phyloP scores from a whole-genome alignment of 1,284 basidiomycete genomes.

The Cryptococcus amylolentus region DNA sequence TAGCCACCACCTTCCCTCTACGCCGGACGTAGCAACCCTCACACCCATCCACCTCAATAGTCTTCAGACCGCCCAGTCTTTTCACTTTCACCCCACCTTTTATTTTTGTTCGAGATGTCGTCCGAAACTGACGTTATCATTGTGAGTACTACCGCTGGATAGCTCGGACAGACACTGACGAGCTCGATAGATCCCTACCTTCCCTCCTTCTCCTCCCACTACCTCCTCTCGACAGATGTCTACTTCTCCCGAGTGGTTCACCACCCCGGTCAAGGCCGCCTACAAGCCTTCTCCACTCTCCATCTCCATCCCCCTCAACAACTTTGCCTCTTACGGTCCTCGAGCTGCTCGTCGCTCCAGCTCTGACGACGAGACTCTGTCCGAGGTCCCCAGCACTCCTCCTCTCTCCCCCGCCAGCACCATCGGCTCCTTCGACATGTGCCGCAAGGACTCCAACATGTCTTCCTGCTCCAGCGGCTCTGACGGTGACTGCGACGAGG shows the following conservation, averaged over 20 bases:
- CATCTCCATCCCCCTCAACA: constrained; percentile 6
- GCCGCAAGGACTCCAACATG: constrained; percentile 2
- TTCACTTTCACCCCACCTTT: neutral
- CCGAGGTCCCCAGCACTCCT: constrained; percentile 9
- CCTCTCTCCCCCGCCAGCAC: constrained; percentile 13
- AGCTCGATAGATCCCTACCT: constrained; percentile 13
- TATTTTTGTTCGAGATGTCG: constrained; percentile 6
- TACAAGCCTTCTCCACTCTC: constrained; percentile 16
- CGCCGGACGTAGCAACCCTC: constrained; percentile 1
- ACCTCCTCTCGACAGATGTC: constrained; percentile 11
- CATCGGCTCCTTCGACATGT: constrained; percentile 12
- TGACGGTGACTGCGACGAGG: constrained; percentile 10
- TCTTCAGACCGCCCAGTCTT: neutral
- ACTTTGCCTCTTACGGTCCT: constrained; percentile 3
- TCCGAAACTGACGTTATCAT: constrained; percentile 12
- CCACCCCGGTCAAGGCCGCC: constrained; percentile 10
- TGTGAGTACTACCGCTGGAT: constrained; percentile 4
- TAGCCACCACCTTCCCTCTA: neutral
- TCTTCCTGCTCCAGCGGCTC: constrained; percentile 8
- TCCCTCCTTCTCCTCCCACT: constrained; percentile 22
- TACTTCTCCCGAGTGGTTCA: constrained; percentile 23
- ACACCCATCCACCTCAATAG: neutral
- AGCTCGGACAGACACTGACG: neutral
- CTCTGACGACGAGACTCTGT: constrained; percentile 4
- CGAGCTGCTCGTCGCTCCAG: neutral